Evolutionary conservation across 345 rosid genomes (phyloP), one percentile per base, ranked within the genome.

Genomic region (Bretschneidera sinensis): DNA sequence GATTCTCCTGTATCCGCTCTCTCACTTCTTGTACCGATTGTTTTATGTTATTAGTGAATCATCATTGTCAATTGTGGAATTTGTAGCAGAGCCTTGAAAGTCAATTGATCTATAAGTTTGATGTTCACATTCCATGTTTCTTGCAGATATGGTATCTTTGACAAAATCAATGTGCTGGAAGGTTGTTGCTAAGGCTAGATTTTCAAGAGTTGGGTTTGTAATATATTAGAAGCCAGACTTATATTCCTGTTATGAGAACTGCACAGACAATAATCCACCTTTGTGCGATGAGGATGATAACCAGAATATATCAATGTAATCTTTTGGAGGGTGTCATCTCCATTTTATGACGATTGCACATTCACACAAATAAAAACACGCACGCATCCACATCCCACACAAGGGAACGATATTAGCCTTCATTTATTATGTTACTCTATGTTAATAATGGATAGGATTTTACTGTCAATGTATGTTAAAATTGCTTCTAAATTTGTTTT

Each of bases 101-200:
- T 39, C 61, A 48, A 6, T 0, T 51, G 22, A 19, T 20, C 31
- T 31, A 34, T 28, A 48, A 59, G 21, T 24, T 48, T 53, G 53
- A 54, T 25, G 55, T 54, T 76, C 20, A 57, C 60, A 1, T 69
- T 67, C 28, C 45, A 24, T 59, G 24, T 66, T 55, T 70, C 53
- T 48, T 76, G 74, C 85, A 92, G 98, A 86, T 33, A 85, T 85
- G 91, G 82, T 79, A 23, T 52, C 74, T 75, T 66, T 92, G 63
- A 87, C 97, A 50, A 65, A 75, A 74, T 74, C 96, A 43, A 84
- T 92, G 75, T 92, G 97, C 83, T 92, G 98, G 98, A 69, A 85
- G 59, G 70, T 63, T 55, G 80, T 85, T 45, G 78, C 89, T 5
- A 83, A 82, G 88, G 73, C 76, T 52, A 68, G 81, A 75, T 71